Evolutionary conservation across 2,329 filamentous ascomycete genomes (phyloP), one percentile per base, ranked within the genome.

Genomic region (Neonectria magnoliae): DNA sequence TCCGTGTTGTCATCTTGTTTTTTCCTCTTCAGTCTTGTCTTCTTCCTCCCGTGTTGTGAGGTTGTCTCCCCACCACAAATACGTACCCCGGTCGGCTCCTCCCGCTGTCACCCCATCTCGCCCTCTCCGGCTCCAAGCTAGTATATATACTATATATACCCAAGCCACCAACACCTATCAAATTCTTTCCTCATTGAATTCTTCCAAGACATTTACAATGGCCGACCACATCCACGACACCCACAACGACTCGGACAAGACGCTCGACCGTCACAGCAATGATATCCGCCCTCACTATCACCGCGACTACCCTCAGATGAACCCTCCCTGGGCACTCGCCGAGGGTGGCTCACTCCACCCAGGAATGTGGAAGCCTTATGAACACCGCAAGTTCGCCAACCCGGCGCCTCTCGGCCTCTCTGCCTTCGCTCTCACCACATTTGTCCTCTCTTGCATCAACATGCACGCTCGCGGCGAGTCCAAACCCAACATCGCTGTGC

Each of bases 371-470:
- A 88, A 85, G 79, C 82, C 88, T 9, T 81, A 82, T 57, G 87
- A 88, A 79, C 85, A 87, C 76, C 89, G 90, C 80, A 91, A 92
- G 82, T 88, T 94, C 78, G 92, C 87, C 82, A 94, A 94, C 81
- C 92, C 92, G 5, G 91, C 90, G 57, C 92, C 92, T 31, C 85
- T 94, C 42, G 92, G 93, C 68, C 87, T 95, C 53, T 87, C 84
- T 66, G 92, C 91, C 76, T 95, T 95, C 82, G 93, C 92, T 68
- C 83, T 95, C 75, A 95, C 92, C 58, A 95, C 92, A 13, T 95
- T 95, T 77, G 88, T 95, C 41, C 86, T 95, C 53, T 92, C 90
- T 31, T 82, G 86, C 72, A 84, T 95, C 81, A 95, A 95, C 82
- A 84, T 93, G 79, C 83, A 87, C 57, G 82, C 89, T 3, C 86